phyloP scores from a whole-genome alignment of 2,329 filamentous ascomycete genomes.

The Aureobasidium sp. region DNA sequence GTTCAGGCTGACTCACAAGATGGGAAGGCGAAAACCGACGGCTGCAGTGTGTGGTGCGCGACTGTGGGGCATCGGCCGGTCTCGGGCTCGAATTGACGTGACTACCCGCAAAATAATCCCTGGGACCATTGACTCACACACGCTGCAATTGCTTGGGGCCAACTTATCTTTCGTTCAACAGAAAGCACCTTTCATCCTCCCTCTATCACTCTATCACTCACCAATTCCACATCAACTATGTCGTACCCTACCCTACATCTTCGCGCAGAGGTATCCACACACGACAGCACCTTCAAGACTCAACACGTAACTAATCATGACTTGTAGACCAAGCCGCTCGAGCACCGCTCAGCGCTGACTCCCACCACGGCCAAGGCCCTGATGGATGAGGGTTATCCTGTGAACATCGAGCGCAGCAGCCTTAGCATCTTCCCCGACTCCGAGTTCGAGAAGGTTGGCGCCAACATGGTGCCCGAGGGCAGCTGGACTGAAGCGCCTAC shows the following conservation, averaged over 20 bases:
- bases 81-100: not conserved
- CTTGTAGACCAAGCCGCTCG: conserved; percentile 31
- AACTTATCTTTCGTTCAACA: not conserved
- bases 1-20: not conserved
- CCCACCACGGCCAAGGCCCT: conserved; percentile 35
- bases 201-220: not conserved
- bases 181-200: not conserved
- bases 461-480: conserved; percentile 33
- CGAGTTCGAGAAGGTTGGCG: conserved; percentile 36
- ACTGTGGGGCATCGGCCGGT: not conserved
- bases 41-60: not conserved
- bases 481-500: conserved; percentile 37
- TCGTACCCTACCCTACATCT: conserved; percentile 19
- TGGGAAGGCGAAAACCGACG: not conserved
- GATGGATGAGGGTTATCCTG: conserved; percentile 34
- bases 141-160: not conserved
- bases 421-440: conserved; percentile 34
- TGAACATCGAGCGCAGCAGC: conserved; percentile 35
- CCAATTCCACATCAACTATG: conserved; percentile 11
- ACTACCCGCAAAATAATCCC: not conserved
- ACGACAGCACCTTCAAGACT: not conserved
- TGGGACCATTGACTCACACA: not conserved
- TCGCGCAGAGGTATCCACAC: conserved; percentile 17
- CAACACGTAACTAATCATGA: not conserved
- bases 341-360: conserved; percentile 33